A percentile compares a stretch with the other conserved stretches of the same genome.
These are phyloP conservation scores for Podosphaera fusca DNA, from an alignment of 2,329 filamentous ascomycete species.

Conservation along the genomic window DNA sequence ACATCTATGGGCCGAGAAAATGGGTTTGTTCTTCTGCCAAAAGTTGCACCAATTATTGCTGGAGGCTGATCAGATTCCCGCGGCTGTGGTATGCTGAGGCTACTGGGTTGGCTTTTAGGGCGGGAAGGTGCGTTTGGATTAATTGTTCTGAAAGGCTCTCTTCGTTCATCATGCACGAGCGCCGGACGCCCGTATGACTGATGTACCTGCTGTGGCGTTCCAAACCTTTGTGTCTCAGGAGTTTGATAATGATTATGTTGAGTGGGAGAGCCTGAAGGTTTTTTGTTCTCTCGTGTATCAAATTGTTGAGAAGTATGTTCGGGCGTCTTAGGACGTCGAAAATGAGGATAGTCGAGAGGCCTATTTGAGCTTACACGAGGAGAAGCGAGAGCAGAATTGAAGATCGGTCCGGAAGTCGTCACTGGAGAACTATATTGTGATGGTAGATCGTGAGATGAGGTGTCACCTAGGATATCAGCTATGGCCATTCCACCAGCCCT, in stretches of 20 bases:
- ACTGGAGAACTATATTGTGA: constrained; percentile 25
- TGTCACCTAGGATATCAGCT: constrained; percentile 43
- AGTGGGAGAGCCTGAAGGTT: constrained; percentile 15
- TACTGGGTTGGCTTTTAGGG: constrained; percentile 15
- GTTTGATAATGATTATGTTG: constrained; percentile 25
- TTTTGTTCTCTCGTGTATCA: constrained; percentile 19
- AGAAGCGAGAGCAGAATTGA: constrained; percentile 18
- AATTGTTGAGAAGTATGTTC: constrained; percentile 33
- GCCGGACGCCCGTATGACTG: constrained; percentile 24
- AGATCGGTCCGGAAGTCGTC: constrained; percentile 16
- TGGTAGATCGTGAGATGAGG: constrained; percentile 22
- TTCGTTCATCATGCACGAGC: constrained; percentile 24
- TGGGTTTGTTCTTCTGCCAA: constrained; percentile 9
- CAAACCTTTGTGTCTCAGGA: constrained; percentile 33
- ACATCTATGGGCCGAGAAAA: constrained; percentile 9
- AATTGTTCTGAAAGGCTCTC: constrained; percentile 16
- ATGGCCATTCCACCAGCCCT: constrained; percentile 42
- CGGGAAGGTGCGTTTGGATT: constrained; percentile 13
- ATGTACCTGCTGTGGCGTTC: constrained; percentile 31
- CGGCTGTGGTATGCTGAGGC: constrained; percentile 18
- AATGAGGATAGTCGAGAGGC: constrained; percentile 34
- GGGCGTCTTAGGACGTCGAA: constrained; percentile 49
- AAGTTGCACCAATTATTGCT: constrained; percentile 6
- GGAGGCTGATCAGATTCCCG: constrained; percentile 21
- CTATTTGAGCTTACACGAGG: constrained; percentile 19